Evolutionary conservation across 2,329 filamentous ascomycete genomes (phyloP).

Genomic region (Colletotrichum gigasporum): DNA sequence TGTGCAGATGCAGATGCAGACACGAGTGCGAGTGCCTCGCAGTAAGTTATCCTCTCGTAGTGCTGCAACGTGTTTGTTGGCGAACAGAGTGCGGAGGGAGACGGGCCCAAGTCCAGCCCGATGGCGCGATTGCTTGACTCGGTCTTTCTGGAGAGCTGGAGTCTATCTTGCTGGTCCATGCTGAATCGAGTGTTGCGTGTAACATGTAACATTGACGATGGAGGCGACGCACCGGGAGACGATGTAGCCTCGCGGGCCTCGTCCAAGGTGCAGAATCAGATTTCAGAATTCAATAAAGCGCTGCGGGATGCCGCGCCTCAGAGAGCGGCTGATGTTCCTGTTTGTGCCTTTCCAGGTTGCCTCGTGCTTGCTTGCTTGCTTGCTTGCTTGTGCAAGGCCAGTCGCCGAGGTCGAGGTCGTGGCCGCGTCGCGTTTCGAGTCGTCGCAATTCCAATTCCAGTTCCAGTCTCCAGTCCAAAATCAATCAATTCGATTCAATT

Average conservation of each 20-base stretch:
- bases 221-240: conserved; percentile 7
- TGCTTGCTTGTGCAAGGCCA: conserved; percentile 15
- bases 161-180: background rate
- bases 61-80: background rate
- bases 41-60: background rate
- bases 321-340: no score
- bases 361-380: background rate
- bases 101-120: background rate
- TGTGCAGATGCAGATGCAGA: background rate
- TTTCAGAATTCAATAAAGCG: background rate
- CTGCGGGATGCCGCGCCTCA: background rate
- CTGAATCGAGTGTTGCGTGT: background rate
- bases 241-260: conserved; percentile 29
- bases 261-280: background rate
- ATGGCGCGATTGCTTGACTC: conserved; percentile 5
- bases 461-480: background rate
- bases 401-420: conserved; percentile 10
- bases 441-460: background rate
- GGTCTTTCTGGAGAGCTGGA: background rate
- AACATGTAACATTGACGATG: conserved; percentile 24
- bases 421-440: background rate
- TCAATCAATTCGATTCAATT: background rate
- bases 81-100: background rate
- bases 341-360: no score
- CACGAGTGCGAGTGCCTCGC: background rate